phyloP scores from a whole-genome alignment of 805 yeast species.

The Naumovozyma baii region DNA sequence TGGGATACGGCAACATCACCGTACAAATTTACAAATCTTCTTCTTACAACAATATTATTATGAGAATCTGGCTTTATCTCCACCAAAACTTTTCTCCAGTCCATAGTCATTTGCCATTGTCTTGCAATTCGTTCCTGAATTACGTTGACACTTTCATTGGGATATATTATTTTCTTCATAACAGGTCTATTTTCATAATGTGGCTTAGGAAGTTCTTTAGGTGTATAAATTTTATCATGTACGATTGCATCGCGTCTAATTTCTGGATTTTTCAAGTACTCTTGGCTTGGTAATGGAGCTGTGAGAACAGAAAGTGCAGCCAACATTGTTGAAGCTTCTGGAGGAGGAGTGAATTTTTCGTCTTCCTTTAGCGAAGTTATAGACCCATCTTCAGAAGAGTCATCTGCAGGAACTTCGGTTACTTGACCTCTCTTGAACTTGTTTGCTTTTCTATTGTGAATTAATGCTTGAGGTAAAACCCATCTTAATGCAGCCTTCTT shows the following conservation, averaged over 20 bases:
- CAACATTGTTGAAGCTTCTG: conserved; percentile 66
- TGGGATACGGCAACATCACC: conserved; percentile 94
- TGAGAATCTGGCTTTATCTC: conserved; percentile 85
- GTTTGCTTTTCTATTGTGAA: conserved; percentile 13
- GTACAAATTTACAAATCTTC: conserved; percentile 74
- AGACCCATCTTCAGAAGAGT: conserved; percentile 1
- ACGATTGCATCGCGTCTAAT: conserved; percentile 52
- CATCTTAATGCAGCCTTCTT: conserved; percentile 23
- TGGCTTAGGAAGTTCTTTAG: conserved; percentile 53
- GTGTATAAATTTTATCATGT: conserved; percentile 71
- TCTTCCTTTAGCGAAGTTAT: conserved; percentile 3
- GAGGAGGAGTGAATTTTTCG: conserved; percentile 38
- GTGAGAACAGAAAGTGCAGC: conserved; percentile 68
- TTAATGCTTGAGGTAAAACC: conserved; percentile 18
- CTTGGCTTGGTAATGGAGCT: conserved; percentile 70
- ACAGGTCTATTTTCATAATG: conserved; percentile 27
- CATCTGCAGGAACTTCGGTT: conserved; percentile 8
- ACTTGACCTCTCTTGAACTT: conserved; percentile 23
- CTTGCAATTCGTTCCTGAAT: conserved; percentile 69
- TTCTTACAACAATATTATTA: conserved; percentile 77
- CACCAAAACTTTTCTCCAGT: conserved; percentile 86
- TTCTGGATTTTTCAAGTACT: conserved; percentile 59
- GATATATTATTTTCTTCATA: conserved; percentile 24
- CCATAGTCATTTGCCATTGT: conserved; percentile 70
- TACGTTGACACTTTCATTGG: conserved; percentile 25